Evolutionary conservation across 2,329 filamentous ascomycete genomes (phyloP).

Genomic region (Talaromyces sp.): DNA sequence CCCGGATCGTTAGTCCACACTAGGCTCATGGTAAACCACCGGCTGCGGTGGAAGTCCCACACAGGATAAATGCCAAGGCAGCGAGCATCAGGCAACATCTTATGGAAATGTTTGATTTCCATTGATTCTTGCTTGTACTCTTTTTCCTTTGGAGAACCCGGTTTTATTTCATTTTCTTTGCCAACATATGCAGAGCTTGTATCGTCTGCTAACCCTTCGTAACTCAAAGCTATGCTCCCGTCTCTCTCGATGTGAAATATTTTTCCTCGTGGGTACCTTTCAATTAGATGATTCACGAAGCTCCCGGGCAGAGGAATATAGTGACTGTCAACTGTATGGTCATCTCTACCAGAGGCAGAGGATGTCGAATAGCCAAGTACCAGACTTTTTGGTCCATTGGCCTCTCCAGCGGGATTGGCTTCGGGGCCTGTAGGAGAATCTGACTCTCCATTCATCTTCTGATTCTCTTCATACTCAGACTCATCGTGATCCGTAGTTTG

Average conservation of each 20-base stretch:
- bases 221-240: constrained; percentile 23
- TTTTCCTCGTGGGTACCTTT: constrained; percentile 22
- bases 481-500: background rate
- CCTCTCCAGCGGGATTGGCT: background rate
- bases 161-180: constrained; percentile 1
- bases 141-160: constrained; percentile 11
- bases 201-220: constrained; percentile 22
- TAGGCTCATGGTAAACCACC: constrained; percentile 35
- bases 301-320: constrained; percentile 18
- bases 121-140: constrained; percentile 13
- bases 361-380: constrained; percentile 23
- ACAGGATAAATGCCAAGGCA: constrained; percentile 35
- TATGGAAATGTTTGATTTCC: constrained; percentile 19
- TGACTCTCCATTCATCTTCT: background rate
- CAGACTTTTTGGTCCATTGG: constrained; percentile 13
- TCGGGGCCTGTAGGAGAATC: background rate
- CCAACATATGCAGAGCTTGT: constrained; percentile 7
- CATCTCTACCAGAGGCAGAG: constrained; percentile 3
- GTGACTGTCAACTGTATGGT: constrained; percentile 8
- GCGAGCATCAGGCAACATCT: constrained; percentile 27
- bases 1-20: constrained; percentile 33
- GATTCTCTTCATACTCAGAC: background rate
- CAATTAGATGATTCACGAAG: constrained; percentile 21
- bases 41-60: constrained; percentile 33
- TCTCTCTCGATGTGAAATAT: constrained; percentile 27